phyloP scores from a whole-genome alignment of 1,139 yeast genomes.

The Yamadazyma dendronema region DNA sequence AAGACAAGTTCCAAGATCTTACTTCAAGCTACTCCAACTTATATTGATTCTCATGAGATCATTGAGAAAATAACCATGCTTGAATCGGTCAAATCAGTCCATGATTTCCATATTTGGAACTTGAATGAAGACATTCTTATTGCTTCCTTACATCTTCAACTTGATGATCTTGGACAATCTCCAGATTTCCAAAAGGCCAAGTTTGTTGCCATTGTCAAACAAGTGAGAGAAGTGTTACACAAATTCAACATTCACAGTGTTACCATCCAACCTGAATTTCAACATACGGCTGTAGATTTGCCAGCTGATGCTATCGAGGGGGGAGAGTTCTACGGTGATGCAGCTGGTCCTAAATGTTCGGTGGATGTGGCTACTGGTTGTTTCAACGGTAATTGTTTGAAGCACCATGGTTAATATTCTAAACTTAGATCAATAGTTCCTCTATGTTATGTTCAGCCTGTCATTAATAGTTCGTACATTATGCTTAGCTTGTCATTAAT shows the following conservation, averaged over 20 bases:
- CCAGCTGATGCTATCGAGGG: conserved; percentile 1
- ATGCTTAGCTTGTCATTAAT: not conserved
- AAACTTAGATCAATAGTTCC: too few relatives aligned
- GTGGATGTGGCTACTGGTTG: conserved; percentile 39
- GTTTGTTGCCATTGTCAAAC: conserved; percentile 69
- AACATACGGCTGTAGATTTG: conserved; percentile 15
- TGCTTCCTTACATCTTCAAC: conserved; percentile 86
- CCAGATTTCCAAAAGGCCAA: conserved; percentile 40
- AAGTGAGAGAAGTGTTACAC: conserved; percentile 77
- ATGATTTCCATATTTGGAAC: conserved; percentile 97
- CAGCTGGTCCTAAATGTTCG: conserved; percentile 29
- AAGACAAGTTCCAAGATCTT: conserved; percentile 82
- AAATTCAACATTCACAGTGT: conserved; percentile 88
- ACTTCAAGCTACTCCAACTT: conserved; percentile 88
- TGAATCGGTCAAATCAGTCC: conserved; percentile 78
- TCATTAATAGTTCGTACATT: not conserved
- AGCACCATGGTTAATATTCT: conserved; percentile 6
- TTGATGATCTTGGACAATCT: conserved; percentile 35
- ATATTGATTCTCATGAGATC: conserved; percentile 73
- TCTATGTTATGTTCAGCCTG: too few relatives aligned
- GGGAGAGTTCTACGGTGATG: conserved; percentile 28
- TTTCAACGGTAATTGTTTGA: conserved; percentile 30
- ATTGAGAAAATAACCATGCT: conserved; percentile 64
- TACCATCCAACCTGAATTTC: conserved; percentile 90
- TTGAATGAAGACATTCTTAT: conserved; percentile 83